phyloP scores from a whole-genome alignment of 208 protist genomes.

The Leishmania gerbilli region DNA sequence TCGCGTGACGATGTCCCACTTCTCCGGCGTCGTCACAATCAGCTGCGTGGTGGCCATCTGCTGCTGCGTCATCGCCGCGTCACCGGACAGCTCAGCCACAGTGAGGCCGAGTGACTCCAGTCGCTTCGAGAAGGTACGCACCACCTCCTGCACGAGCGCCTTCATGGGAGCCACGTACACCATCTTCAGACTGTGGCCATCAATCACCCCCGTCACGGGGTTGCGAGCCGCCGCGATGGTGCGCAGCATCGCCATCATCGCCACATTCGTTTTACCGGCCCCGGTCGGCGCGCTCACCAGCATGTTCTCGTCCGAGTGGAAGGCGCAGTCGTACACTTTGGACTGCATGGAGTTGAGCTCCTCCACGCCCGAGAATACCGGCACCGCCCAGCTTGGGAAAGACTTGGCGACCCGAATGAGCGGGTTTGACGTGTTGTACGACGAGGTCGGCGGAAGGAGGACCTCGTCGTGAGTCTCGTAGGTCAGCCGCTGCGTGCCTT shows the following conservation, averaged over 20 bases:
- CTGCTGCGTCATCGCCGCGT: constrained; percentile 95
- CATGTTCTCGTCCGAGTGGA: constrained; percentile 97
- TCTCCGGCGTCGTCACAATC: constrained; percentile 99
- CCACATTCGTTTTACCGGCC: constrained; percentile 99
- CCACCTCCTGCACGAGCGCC: constrained; percentile 99
- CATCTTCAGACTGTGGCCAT: constrained; percentile 94
- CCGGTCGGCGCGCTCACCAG: constrained; percentile 99
- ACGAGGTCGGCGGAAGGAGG: constrained; percentile 65
- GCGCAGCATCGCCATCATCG: constrained; percentile 98
- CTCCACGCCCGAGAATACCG: constrained; percentile 61
- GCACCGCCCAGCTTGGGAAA: constrained; percentile 75
- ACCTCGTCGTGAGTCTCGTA: constrained; percentile 91
- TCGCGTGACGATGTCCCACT: constrained; percentile 99
- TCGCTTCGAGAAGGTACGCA: constrained; percentile 95
- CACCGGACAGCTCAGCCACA: constrained; percentile 98
- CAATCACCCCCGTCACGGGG: constrained; percentile 13
- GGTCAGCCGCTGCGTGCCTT: constrained; percentile 60
- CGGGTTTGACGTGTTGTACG: constrained; percentile 44
- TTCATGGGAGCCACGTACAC: constrained; percentile 99
- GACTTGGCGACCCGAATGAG: constrained; percentile 31
- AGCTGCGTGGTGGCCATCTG: constrained; percentile 98
- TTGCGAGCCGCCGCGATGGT: constrained; percentile 57
- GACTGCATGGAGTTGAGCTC: constrained; percentile 98
- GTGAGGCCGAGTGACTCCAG: constrained; percentile 94
- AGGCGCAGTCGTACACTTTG: constrained; percentile 93